Base-by-base conservation (phyloP, 495 filamentous ascomycete species). In the Cetradonia linearis region DNA sequence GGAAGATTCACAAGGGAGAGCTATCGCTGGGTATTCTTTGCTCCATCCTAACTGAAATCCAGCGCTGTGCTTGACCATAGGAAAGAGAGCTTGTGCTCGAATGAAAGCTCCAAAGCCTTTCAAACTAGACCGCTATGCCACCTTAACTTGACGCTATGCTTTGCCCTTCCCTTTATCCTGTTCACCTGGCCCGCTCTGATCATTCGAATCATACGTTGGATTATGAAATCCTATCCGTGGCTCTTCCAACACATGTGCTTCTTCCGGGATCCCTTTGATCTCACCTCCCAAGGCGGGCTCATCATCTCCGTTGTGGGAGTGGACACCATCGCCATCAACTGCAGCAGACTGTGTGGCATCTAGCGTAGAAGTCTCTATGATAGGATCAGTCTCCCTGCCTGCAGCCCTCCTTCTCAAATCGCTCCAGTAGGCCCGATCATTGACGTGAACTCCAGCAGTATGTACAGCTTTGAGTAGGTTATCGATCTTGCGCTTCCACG, bases 241-340 rank as follows among this genome's bases (percentile, higher is more conserved):
- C 42, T 62, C 62, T 44, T 62, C 44, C 10, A 55, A 60, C 62
- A 79, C 64, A 49, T 76, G 68, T 16, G 78, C 76, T 33, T 70
- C 68, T 48, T 73, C 68, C 1, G 78, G 76, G 60, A 81, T 78
- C 0, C 78, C 78, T 65, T 68, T 74, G 62, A 80, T 80, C 27
- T 71, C 67, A 30, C 70, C 70, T 46, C 64, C 63, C 47, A 61
- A 53, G 28, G 48, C 52, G 2, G 34, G 23, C 25, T 59, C 62
- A 14, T 52, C 61, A 52, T 63, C 58, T 50, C 62, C 63, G 36
- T 52, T 62, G 14, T 59, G 61, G 28, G 48, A 58, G 54, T 63
- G 44, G 10, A 50, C 55, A 10, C 23, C 52, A 10, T 63, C 50
- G 13, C 46, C 40, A 23, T 46, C 31, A 11, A 59, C 56, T 20